Conservation (phyloP, 352 stramenopile genomes). For the Pythium aristosporum region DNA sequence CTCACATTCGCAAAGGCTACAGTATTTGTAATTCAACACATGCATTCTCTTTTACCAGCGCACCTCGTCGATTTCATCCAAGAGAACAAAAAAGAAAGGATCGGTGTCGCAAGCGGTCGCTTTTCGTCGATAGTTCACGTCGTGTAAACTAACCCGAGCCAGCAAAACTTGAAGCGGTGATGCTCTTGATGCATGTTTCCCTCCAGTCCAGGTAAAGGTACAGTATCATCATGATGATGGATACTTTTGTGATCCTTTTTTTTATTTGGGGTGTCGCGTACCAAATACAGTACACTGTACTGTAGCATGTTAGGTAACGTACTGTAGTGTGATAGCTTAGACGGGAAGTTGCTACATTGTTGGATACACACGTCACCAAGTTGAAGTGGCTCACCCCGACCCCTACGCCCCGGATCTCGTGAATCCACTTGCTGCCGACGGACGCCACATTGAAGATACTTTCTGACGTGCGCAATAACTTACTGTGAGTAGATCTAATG, state of each 20-base stretch:
- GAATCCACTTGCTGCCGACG: constrained; percentile 3
- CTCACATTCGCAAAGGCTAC: not conserved
- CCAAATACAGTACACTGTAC: not conserved
- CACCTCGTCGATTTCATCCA: no score
- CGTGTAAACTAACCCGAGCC: not conserved
- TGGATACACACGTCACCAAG: constrained; percentile 22
- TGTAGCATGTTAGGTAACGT: not conserved
- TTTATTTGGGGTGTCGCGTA: constrained; percentile 4
- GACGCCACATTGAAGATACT: constrained; percentile 20
- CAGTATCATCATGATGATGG: not conserved
- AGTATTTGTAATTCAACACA: constrained; percentile 4
- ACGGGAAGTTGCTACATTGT: not conserved
- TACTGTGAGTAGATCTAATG: not conserved
- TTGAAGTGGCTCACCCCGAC: constrained; percentile 16
- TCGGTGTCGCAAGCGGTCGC: not conserved
- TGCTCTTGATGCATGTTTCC: not conserved
- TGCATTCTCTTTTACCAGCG: not conserved
- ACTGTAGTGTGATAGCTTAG: no score
- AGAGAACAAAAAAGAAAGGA: not conserved
- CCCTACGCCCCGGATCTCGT: constrained; percentile 18
- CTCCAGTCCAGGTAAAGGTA: not conserved
- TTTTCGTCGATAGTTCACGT: not conserved
- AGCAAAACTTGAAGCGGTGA: not conserved
- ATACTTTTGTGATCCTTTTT: not conserved
- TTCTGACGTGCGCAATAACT: constrained; percentile 16